These are phyloP conservation scores for Microsporum canis DNA, from an alignment of 2,329 filamentous ascomycete genomes.

Conservation along the genomic window DNA sequence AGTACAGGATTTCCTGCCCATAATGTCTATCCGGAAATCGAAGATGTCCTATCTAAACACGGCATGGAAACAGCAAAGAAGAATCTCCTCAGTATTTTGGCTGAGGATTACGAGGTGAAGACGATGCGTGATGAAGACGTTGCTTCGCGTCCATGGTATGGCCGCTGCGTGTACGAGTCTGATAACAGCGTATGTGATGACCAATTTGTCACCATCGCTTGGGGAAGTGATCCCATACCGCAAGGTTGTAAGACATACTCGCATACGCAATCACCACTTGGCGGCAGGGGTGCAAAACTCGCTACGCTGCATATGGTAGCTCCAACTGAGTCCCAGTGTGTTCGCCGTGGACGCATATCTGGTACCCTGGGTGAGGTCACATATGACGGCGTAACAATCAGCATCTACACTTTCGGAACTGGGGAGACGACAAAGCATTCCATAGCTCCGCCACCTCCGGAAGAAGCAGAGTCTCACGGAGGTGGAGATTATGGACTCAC, in stretches of 20 bases:
- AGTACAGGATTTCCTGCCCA: slow-evolving; percentile 72
- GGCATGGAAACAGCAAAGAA: slow-evolving; percentile 41
- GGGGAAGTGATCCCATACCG: slow-evolving; percentile 57
- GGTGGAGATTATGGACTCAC: slow-evolving; percentile 72
- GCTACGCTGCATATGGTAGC: slow-evolving; percentile 92
- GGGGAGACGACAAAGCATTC: slow-evolving; percentile 43
- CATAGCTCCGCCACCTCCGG: slow-evolving; percentile 48
- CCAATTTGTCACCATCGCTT: slow-evolving; percentile 75
- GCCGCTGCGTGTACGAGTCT: slow-evolving; percentile 85
- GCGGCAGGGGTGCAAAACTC: slow-evolving; percentile 58
- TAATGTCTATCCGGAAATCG: slow-evolving; percentile 85
- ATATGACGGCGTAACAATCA: slow-evolving; percentile 68
- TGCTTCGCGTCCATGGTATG: slow-evolving; percentile 57
- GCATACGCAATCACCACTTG: slow-evolving; percentile 16
- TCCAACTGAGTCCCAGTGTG: slow-evolving; percentile 74
- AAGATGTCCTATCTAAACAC: slow-evolving; percentile 50
- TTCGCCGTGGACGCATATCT: slow-evolving; percentile 75
- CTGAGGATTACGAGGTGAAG: slow-evolving; percentile 46
- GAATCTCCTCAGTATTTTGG: slow-evolving; percentile 39
- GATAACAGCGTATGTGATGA: slow-evolving; percentile 94
- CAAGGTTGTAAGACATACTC: slow-evolving; percentile 5
- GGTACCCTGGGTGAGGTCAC: slow-evolving; percentile 75
- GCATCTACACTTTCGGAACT: slow-evolving; percentile 59
- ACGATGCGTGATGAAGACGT: slow-evolving; percentile 44
- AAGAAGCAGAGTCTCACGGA: slow-evolving; percentile 51